Evolutionary conservation across 305 asterid genomes (phyloP).

Genomic region (Rubia tinctorum): DNA sequence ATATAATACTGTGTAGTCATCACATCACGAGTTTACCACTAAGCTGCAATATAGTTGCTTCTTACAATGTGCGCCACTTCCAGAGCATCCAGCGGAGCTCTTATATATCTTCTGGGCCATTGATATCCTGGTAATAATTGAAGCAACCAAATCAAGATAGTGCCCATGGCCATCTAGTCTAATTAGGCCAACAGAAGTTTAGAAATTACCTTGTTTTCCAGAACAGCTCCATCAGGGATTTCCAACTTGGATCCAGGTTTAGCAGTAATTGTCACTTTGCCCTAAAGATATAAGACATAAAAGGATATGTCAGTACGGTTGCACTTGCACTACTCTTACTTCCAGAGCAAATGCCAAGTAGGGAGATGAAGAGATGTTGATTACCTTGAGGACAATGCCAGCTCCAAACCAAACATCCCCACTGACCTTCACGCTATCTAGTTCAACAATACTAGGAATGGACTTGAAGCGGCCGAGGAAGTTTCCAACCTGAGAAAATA

Average conservation of each 20-base stretch:
- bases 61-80: conserved; percentile 4
- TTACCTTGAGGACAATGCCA: conserved; percentile 66
- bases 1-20: not conserved
- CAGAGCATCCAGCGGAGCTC: not conserved
- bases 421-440: conserved; percentile 79
- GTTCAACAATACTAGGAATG: conserved; percentile 91
- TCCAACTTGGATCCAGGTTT: conserved; percentile 65
- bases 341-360: not conserved
- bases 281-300: conserved; percentile 36
- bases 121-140: conserved; percentile 30
- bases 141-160: not conserved
- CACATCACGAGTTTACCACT: no score
- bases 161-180: not conserved
- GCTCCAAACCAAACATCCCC: conserved; percentile 94
- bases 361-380: not conserved
- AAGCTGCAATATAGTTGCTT: not conserved
- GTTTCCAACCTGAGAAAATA: conserved; percentile 58
- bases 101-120: conserved; percentile 38
- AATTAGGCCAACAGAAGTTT: not conserved
- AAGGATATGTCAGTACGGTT: not conserved
- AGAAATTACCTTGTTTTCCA: conserved; percentile 66
- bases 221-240: conserved; percentile 75
- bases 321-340: no score
- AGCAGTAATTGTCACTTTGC: conserved; percentile 69
- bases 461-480: conserved; percentile 88